These are phyloP conservation scores for Draba incana DNA, from an alignment of 345 rosid genomes.

Conservation along the genomic window DNA sequence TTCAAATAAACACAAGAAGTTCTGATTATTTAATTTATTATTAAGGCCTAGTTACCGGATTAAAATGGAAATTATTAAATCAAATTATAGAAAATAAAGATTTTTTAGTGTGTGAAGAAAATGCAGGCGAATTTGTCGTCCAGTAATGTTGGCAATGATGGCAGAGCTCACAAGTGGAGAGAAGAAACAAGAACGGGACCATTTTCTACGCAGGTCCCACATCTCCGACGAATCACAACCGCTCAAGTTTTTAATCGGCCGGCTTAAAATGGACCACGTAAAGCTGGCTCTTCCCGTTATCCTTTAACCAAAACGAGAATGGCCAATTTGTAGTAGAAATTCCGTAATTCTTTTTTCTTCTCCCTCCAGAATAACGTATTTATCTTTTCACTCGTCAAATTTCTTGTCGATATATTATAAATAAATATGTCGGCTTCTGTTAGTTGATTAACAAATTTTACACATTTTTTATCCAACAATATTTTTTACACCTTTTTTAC, in stretches of 20 bases:
- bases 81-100: not conserved
- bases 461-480: not conserved
- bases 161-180: slow-evolving; percentile 42
- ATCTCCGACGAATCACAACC: slow-evolving; percentile 28
- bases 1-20: slow-evolving; percentile 10
- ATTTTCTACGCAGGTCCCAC: slow-evolving; percentile 14
- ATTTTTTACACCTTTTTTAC: not conserved
- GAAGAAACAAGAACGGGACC: slow-evolving; percentile 45
- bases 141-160: slow-evolving; percentile 36
- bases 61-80: not conserved
- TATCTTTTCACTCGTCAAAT: slow-evolving; percentile 7
- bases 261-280: slow-evolving; percentile 37
- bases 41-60: not conserved
- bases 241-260: slow-evolving; percentile 17
- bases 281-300: slow-evolving; percentile 36
- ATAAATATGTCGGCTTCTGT: no score
- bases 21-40: not conserved
- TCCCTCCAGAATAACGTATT: not conserved
- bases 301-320: slow-evolving; percentile 21
- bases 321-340: slow-evolving; percentile 25
- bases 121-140: slow-evolving; percentile 32
- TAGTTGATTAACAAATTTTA: no score
- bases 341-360: not conserved
- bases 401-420: not conserved
- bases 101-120: slow-evolving; percentile 18